Percentiles rank a stretch among this genome's conserved stretches.
Evolutionary conservation across 345 rosid genomes (phyloP).

Genomic region (Geranium rotundifolium): DNA sequence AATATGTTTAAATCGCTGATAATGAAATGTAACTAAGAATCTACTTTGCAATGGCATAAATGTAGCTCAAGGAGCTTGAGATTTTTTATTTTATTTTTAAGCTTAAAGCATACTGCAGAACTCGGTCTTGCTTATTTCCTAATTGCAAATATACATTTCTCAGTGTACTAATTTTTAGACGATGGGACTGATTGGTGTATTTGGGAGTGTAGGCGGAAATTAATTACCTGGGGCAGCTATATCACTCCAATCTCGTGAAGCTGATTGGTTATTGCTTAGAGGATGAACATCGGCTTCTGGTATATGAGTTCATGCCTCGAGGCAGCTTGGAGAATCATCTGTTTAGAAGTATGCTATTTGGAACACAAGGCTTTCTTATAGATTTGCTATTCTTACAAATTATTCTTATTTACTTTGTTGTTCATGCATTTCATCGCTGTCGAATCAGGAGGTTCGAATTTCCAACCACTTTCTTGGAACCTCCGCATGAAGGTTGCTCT

Average conservation of each 20-base stretch:
- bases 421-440: conserved; percentile 1
- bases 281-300: conserved; percentile 85
- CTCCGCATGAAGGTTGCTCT: conserved; percentile 74
- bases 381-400: not conserved
- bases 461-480: conserved; percentile 79
- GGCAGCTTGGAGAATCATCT: conserved; percentile 95
- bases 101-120: no score
- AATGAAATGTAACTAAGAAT: no score
- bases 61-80: no score
- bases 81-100: no score
- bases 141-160: no score
- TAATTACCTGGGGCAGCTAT: conserved; percentile 69
- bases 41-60: no score
- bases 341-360: conserved; percentile 50
- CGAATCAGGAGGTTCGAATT: conserved; percentile 39
- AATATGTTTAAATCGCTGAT: no score
- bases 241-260: conserved; percentile 78
- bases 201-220: conserved; percentile 59
- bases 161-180: no score
- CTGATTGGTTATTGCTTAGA: conserved; percentile 86
- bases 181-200: not conserved
- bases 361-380: no score
- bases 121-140: no score
- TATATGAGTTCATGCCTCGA: conserved; percentile 85
- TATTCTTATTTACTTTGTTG: not conserved